Evolutionary conservation across 805 yeast species (phyloP).

Genomic region (Ogataea philodendri): DNA sequence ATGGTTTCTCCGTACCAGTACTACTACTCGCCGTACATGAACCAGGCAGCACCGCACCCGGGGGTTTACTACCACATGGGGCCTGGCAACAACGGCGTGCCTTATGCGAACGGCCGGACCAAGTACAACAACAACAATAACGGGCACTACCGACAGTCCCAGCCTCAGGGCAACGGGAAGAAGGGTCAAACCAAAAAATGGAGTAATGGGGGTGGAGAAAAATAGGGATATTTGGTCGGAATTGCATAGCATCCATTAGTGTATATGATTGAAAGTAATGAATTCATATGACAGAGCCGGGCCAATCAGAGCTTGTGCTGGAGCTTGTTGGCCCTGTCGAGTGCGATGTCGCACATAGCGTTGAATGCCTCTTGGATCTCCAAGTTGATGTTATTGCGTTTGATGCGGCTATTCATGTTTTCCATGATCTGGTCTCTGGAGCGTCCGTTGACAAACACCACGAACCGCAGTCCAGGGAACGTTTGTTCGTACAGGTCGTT

Average conservation of each 20-base stretch:
- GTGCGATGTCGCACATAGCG: slow-evolving; percentile 92
- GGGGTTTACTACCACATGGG: slow-evolving; percentile 15
- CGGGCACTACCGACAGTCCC: slow-evolving; percentile 5
- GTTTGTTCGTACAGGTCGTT: slow-evolving; percentile 48
- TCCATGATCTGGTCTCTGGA: slow-evolving; percentile 61
- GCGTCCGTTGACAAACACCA: slow-evolving; percentile 87
- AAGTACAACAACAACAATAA: slow-evolving; percentile 8
- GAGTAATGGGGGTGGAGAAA: slow-evolving; percentile 5
- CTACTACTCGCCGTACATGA: slow-evolving; percentile 19
- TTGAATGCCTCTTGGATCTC: slow-evolving; percentile 70
- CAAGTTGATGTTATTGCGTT: slow-evolving; percentile 45
- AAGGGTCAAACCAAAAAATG: slow-evolving; percentile 6
- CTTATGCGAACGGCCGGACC: slow-evolving; percentile 13
- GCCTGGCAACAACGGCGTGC: slow-evolving; percentile 1
- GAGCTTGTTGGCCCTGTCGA: slow-evolving; percentile 66
- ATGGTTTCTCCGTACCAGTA: slow-evolving; percentile 18
- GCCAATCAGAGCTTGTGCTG: slow-evolving; percentile 32
- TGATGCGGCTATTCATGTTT: slow-evolving; percentile 59
- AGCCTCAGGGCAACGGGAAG: slow-evolving; percentile 7
- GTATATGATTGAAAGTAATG: slow-evolving; percentile 8
- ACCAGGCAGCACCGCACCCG: slow-evolving; percentile 12
- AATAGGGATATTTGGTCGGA: not conserved
- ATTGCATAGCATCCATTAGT: slow-evolving; percentile 4
- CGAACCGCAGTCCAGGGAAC: slow-evolving; percentile 73
- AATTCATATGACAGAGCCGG: slow-evolving; percentile 2